Evolutionary conservation across 306 rosid species (phyloP).

Genomic region (Sicyos baderoa): DNA sequence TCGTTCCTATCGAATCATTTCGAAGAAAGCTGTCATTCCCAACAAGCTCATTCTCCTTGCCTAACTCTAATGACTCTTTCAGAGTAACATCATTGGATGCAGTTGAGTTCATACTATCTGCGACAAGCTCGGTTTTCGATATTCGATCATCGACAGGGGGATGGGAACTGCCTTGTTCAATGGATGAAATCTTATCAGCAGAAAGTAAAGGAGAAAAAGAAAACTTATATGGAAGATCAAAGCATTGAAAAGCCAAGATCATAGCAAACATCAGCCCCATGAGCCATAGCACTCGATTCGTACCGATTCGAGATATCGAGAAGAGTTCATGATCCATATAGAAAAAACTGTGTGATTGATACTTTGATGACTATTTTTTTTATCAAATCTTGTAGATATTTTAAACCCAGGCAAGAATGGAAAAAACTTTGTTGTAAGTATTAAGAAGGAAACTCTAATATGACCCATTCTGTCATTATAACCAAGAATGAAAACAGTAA

Average conservation of each 20-base stretch:
- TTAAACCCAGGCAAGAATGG: no score
- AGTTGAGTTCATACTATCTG: conserved; percentile 29
- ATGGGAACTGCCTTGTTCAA: conserved; percentile 23
- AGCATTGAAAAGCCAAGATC: conserved; percentile 40
- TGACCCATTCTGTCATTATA: no score
- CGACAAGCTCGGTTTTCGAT: conserved; percentile 20
- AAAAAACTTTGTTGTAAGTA: no score
- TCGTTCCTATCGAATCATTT: background rate
- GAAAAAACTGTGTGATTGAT: conserved; percentile 10
- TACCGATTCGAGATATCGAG: conserved; percentile 35
- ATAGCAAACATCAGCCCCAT: conserved; percentile 40
- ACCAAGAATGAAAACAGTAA: no score
- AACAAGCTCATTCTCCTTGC: no score
- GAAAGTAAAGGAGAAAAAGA: conserved; percentile 35
- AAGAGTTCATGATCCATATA: conserved; percentile 48
- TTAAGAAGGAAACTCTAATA: no score
- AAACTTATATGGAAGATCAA: conserved; percentile 41
- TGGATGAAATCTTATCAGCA: conserved; percentile 23
- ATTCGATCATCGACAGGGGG: conserved; percentile 25
- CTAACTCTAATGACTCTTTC: no score
- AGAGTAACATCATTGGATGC: background rate
- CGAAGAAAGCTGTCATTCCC: no score
- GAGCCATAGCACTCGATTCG: conserved; percentile 47
- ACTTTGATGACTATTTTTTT: no score
- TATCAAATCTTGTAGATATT: no score